phyloP scores from a whole-genome alignment of 805 yeast species.

The Cyberlindnera petersonii region DNA sequence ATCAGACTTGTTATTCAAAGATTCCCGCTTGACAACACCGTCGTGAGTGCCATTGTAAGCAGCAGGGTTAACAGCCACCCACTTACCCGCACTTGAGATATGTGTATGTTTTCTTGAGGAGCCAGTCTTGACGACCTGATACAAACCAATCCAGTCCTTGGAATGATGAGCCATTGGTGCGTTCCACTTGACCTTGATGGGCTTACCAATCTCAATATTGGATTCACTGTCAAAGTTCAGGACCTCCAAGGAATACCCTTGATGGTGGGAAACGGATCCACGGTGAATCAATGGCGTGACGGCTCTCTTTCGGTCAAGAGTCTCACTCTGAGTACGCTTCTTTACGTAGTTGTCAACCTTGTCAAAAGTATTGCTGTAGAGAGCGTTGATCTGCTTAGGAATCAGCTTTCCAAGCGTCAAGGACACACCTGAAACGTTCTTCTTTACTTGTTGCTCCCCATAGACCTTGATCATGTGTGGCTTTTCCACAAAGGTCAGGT shows the following conservation, averaged over 20 bases:
- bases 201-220: constrained; percentile 42
- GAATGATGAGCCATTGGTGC: constrained; percentile 46
- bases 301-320: constrained; percentile 11
- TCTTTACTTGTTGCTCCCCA: constrained; percentile 56
- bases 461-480: constrained; percentile 74
- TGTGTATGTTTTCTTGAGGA: constrained; percentile 51
- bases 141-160: constrained; percentile 76
- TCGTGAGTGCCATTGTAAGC: constrained; percentile 31
- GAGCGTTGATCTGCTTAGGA: constrained; percentile 36
- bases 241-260: constrained; percentile 30
- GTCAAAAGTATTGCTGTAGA: constrained; percentile 40
- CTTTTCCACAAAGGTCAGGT: constrained; percentile 70
- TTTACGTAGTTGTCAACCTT: constrained; percentile 29
- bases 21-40: constrained; percentile 12
- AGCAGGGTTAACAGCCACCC: constrained; percentile 46
- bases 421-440: constrained; percentile 46
- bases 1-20: constrained; percentile 10
- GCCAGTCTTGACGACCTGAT: constrained; percentile 57
- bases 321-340: constrained; percentile 25
- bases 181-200: constrained; percentile 52
- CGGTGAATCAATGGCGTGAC: constrained; percentile 10
- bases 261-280: constrained; percentile 23
- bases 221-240: constrained; percentile 17
- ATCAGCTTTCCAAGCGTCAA: constrained; percentile 34
- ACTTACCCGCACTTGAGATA: constrained; percentile 61